Evolutionary conservation across 1,284 basidiomycete species (phyloP), one percentile per base, ranked within the genome.

Genomic region (Ceratobasidium sp.): DNA sequence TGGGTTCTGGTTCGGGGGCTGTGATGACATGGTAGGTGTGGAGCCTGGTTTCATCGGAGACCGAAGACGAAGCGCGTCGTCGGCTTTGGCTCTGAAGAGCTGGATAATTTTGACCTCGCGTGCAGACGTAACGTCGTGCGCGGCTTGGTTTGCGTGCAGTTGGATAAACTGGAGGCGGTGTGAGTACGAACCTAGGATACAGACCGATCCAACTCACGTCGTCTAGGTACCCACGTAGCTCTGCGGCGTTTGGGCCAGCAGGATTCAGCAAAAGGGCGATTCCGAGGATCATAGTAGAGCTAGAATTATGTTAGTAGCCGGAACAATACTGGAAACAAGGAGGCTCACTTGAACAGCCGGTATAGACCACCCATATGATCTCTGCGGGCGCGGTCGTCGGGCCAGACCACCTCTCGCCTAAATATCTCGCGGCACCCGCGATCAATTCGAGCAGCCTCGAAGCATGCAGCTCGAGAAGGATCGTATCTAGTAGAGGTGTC

Each of bases 61-160:
- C 12, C 64, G 64, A 9, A 67, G 50, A 92, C 92, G n/a, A 86
- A 91, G 77, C 92, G 92, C 76, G 78, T 82, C 34, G 80, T 93
- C 71, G 85, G 92, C 78, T 78, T 90, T 18, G 83, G 82, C 41
- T 82, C 84, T 46, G 85, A 85, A 74, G 84, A 81, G 73, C 80
- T 92, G 14, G 78, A 81, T 26, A 91, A 67, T 67, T 41, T 67
- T 67, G 32, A 67, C 32, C 21, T 67, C 64, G 10, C 64, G 64
- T 8, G 64, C 34, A 6, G 64, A 67, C 10, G 64, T 50, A 6
- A 34, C 36, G 64, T 41, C 64, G 34, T 67, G 32, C 10, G 50
- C 64, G 36, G 64, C 34, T 55, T 67, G 64, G 23, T 30, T 32
- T 4, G 50, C 64, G 34, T 67, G 64, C 1, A 67, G 30, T 43